Percentiles rank a stretch among this genome's conserved stretches.
Evolutionary conservation across 2,329 filamentous ascomycete genomes (phyloP).

Genomic region (Ciborinia camelliae): DNA sequence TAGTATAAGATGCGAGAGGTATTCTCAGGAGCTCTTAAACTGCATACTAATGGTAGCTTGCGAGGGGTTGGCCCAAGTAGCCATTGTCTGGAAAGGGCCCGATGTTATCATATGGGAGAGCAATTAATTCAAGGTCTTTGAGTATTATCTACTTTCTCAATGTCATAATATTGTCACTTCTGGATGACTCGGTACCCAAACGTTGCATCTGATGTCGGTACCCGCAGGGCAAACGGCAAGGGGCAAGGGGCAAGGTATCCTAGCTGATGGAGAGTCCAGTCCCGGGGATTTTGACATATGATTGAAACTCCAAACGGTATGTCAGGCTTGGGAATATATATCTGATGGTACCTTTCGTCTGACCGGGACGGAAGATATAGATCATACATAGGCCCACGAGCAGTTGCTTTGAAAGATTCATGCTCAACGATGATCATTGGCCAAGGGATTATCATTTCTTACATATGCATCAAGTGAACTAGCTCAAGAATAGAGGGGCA

Average conservation of each 20-base stretch:
- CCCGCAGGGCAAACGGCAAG: conserved; percentile 2
- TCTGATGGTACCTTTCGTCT: neutral
- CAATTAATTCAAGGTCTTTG: neutral
- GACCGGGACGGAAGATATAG: neutral
- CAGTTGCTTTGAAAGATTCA: neutral
- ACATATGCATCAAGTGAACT: neutral
- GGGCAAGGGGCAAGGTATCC: conserved; percentile 3
- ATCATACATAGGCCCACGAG: neutral
- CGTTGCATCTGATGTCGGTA: neutral
- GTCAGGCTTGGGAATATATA: neutral
- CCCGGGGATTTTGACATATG: neutral
- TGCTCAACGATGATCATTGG: neutral
- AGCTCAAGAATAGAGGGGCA: neutral
- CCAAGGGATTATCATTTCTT: neutral
- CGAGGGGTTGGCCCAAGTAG: neutral
- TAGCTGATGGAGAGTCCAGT: neutral
- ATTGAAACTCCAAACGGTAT: neutral
- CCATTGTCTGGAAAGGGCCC: too few species aligned
- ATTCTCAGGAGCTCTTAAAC: neutral
- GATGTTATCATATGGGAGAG: neutral
- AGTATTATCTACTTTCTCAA: neutral
- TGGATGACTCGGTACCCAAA: conserved; percentile 6
- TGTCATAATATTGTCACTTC: neutral
- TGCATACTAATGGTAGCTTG: neutral
- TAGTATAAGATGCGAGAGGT: neutral